These are phyloP conservation scores for Carpinus viminea DNA, from an alignment of 306 rosid genomes.

Conservation along the genomic window DNA sequence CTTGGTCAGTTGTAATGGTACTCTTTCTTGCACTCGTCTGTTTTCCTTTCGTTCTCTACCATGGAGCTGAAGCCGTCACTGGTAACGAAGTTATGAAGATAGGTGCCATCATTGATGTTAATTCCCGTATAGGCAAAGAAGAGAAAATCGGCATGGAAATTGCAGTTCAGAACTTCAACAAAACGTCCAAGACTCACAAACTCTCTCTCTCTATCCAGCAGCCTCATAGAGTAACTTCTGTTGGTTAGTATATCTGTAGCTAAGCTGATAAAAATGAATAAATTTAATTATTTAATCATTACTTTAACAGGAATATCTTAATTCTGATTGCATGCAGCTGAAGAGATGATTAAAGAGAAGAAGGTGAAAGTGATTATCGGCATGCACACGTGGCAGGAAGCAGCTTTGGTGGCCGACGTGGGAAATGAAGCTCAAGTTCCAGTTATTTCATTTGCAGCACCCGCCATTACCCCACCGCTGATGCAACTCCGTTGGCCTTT, in stretches of 20 bases:
- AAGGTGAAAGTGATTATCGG: constrained; percentile 47
- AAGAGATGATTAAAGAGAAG: constrained; percentile 35
- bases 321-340: constrained; percentile 41
- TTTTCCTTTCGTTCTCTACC: constrained; percentile 8
- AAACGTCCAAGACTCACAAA: background rate
- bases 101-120: constrained; percentile 42
- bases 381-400: constrained; percentile 60
- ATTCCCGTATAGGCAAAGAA: constrained; percentile 31
- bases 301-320: too few species aligned
- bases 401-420: constrained; percentile 50
- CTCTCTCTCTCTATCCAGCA: background rate
- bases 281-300: too few species aligned
- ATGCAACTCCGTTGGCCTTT: constrained; percentile 54
- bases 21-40: constrained; percentile 7
- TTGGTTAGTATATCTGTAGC: background rate
- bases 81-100: constrained; percentile 16
- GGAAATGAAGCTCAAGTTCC: constrained; percentile 47
- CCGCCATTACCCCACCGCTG: constrained; percentile 32
- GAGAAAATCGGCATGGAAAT: constrained; percentile 40
- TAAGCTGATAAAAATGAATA: too few species aligned
- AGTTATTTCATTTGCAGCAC: constrained; percentile 50
- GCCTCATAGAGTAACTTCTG: background rate
- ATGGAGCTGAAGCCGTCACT: constrained; percentile 10
- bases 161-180: constrained; percentile 42
- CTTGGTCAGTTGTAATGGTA: background rate